Evolutionary conservation across 108 stramenopile species (phyloP), one percentile per base, ranked within the genome.

Genomic region (Skeletonema potamos): DNA sequence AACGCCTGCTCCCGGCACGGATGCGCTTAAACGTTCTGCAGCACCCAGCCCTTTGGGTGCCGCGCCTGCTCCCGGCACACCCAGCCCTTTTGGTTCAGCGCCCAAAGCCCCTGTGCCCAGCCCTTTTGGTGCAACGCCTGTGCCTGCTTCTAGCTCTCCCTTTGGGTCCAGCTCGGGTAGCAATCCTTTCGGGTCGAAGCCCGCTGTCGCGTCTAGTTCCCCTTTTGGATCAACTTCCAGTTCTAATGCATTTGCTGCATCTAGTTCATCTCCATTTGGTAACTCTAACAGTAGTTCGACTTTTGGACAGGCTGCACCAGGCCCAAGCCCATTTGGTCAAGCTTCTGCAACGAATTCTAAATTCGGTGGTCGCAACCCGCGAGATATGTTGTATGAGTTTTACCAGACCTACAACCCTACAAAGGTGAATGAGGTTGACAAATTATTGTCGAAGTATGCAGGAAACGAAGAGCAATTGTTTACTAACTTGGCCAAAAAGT

Each of bases 391-490:
- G n/a, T 18, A 74, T 36, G 37, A 68, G 7, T 96, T 93, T 67
- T 96, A 93, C 58, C 84, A 91, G 68, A 81, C 90, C 27, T 70
- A 86, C 43, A 93, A 93, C 55, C 89, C 92, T 8, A 64, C 69
- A 18, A 93, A 96, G 72, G 39, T 96, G 24, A 67, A 51, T 6
- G 89, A 96, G 66, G 87, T 93, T 13, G 95, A 96, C 62, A 89
- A 88, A 64, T 54, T 92, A 7, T 67, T 96, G 55, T 58, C 76
- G 7, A 96, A 96, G 72, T 94, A 94, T 63, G 56, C 54, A 36
- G 95, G 95, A 36, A 74, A 89, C 20, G 92, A 96, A 67, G 91
- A 92, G 33, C 75, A 87, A 58, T 36, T 96, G 73, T 92, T 96
- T 61, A 58, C 83, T 18, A 93, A 93, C 62, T 79, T 96, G 18